A percentile compares a stretch with the other conserved stretches of the same genome.
Conservation (phyloP, 2,329 filamentous ascomycete genomes). For the Calonectria hongkongensis region DNA sequence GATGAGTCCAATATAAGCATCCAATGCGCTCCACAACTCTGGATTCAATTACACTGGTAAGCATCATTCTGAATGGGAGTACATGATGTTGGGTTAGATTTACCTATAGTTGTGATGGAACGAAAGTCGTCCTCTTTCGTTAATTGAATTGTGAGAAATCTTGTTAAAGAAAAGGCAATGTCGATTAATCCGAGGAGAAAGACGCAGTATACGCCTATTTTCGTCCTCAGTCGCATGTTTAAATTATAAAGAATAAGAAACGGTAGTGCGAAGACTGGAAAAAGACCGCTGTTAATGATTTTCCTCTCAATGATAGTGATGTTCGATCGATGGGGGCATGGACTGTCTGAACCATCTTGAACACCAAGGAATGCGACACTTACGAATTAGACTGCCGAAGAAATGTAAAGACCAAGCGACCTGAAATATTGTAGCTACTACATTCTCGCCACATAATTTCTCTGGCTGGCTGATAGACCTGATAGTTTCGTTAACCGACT, state of each 20-base stretch:
- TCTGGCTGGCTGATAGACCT: slow-evolving; percentile 1
- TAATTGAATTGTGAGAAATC: slow-evolving; percentile 4
- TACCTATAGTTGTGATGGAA: slow-evolving; percentile 17
- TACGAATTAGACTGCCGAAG: slow-evolving; percentile 4
- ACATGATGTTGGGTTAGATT: not conserved
- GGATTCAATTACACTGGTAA: too few relatives aligned
- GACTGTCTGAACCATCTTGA: too few relatives aligned
- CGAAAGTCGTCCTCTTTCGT: not conserved
- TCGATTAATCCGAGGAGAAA: slow-evolving; percentile 8
- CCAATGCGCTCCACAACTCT: slow-evolving; percentile 15
- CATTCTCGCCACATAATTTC: not conserved
- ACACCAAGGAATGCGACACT: not conserved
- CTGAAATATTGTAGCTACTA: slow-evolving; percentile 12
- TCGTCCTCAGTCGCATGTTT: slow-evolving; percentile 8
- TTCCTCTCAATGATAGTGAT: too few relatives aligned
- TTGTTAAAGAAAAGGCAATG: slow-evolving; percentile 5
- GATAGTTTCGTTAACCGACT: not conserved
- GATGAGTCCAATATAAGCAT: slow-evolving; percentile 16
- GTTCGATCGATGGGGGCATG: not conserved
- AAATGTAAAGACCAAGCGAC: slow-evolving; percentile 17
- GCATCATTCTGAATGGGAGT: not conserved
- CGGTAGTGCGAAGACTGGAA: not conserved
- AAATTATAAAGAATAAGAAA: slow-evolving; percentile 16
- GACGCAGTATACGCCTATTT: slow-evolving; percentile 11
- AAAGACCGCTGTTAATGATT: not conserved